Conservation (phyloP, 371 early-diverging fungal genomes). For the Mucor ambiguus region DNA sequence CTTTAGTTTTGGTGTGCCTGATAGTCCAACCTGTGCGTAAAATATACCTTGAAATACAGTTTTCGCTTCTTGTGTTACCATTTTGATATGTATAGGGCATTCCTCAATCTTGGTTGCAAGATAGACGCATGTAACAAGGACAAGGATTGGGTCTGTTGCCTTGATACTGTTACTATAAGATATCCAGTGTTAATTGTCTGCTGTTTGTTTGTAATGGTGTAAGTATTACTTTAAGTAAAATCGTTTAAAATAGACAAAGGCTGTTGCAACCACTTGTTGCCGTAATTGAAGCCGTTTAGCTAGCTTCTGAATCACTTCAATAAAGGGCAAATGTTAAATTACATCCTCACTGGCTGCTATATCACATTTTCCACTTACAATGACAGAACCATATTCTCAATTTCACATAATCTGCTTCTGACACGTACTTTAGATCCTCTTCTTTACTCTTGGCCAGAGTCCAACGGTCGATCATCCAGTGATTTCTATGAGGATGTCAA, state of each 20-base stretch:
- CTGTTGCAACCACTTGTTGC: conserved; percentile 87
- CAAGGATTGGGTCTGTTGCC: conserved; percentile 77
- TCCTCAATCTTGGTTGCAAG: conserved; percentile 91
- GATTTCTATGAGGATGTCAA: conserved; percentile 42
- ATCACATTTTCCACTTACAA: conserved; percentile 37
- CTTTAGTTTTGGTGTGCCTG: not conserved
- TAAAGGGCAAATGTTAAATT: not conserved
- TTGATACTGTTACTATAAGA: conserved; percentile 66
- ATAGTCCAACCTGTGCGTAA: not conserved
- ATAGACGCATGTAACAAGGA: conserved; percentile 81
- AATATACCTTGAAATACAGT: conserved; percentile 58
- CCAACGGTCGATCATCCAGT: conserved; percentile 69
- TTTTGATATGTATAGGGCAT: conserved; percentile 83
- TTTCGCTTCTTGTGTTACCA: conserved; percentile 74
- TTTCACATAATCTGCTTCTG: conserved; percentile 59
- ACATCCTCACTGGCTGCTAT: not conserved
- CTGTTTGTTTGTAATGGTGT: not conserved
- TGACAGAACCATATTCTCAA: conserved; percentile 72
- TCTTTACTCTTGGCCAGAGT: conserved; percentile 55
- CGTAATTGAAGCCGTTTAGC: conserved; percentile 74
- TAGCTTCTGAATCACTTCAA: conserved; percentile 73
- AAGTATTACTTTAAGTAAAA: conserved; percentile 80
- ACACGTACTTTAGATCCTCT: conserved; percentile 61
- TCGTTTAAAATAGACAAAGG: conserved; percentile 86
- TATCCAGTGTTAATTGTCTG: not conserved